These are phyloP conservation scores for Gnomoniopsis sp. DNA, from an alignment of 2,329 filamentous ascomycete species.

Conservation along the genomic window DNA sequence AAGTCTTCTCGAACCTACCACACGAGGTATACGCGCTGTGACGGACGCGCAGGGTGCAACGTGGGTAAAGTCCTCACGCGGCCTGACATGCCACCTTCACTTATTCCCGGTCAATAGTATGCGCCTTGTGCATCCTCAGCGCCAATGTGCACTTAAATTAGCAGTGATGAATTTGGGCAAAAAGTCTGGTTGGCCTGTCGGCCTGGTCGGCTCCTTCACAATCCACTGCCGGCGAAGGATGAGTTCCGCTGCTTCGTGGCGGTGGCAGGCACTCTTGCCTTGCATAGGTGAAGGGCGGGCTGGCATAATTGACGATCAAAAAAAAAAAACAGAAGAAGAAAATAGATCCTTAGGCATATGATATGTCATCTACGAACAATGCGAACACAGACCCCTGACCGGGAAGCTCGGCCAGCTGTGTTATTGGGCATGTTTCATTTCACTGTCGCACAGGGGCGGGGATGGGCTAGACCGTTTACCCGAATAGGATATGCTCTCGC, in stretches of 20 bases:
- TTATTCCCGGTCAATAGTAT: no score
- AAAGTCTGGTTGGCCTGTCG: neutral
- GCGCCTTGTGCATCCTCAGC: no score
- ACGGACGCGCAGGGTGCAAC: neutral
- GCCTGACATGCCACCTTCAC: neutral
- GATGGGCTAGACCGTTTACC: neutral
- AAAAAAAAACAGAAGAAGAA: neutral
- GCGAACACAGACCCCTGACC: neutral
- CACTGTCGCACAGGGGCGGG: slow-evolving; percentile 17
- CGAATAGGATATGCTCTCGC: neutral
- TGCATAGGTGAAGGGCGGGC: neutral
- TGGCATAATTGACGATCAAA: no score
- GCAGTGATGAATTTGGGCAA: no score
- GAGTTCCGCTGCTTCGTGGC: no score
- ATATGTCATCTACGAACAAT: slow-evolving; percentile 7
- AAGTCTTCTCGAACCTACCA: neutral
- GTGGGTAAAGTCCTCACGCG: no score
- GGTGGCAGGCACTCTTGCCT: no score
- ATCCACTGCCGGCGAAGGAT: neutral
- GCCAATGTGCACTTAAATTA: no score
- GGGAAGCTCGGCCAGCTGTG: slow-evolving; percentile 8
- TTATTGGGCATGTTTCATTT: slow-evolving; percentile 18
- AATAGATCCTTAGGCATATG: slow-evolving; percentile 2
- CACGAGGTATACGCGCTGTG: neutral
- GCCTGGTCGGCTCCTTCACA: neutral